These are phyloP conservation scores for Stentor coeruleus DNA, from an alignment of 73 alveolate genomes.

Conservation along the genomic window DNA sequence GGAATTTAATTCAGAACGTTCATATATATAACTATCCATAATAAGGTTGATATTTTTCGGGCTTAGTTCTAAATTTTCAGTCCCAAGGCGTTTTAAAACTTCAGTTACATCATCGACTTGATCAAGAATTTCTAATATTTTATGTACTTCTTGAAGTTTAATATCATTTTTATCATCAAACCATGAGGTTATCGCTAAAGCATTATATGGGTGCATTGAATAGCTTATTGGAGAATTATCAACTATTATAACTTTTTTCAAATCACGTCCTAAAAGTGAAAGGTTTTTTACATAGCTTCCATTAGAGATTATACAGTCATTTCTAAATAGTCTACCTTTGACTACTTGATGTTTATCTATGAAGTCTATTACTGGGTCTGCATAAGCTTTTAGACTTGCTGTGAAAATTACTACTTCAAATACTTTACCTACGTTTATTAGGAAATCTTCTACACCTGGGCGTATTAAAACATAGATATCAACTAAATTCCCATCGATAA, in stretches of 20 bases:
- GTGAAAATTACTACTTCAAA: conserved; percentile 96
- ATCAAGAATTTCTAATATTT: neutral
- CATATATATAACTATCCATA: neutral
- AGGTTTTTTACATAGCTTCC: conserved; percentile 78
- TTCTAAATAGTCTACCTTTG: conserved; percentile 79
- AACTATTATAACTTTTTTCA: conserved; percentile 74
- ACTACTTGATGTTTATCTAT: conserved; percentile 78
- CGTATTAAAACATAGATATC: conserved; percentile 77
- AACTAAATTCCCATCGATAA: conserved; percentile 1
- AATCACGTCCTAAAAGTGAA: conserved; percentile 77
- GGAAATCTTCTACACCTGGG: conserved; percentile 90
- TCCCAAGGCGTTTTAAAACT: neutral
- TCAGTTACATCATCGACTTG: neutral
- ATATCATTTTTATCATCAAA: conserved; percentile 62
- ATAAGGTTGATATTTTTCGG: neutral
- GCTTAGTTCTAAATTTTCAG: neutral
- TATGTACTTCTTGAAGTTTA: neutral
- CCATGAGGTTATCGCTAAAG: conserved; percentile 92
- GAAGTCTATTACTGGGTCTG: conserved; percentile 91
- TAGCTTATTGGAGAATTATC: conserved; percentile 93
- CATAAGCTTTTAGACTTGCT: conserved; percentile 95
- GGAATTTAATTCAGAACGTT: neutral
- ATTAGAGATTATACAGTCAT: conserved; percentile 67
- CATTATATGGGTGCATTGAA: conserved; percentile 90
- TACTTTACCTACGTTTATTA: conserved; percentile 68